Conservation (phyloP, 2,329 filamentous ascomycete species). For the Samsoniella hepiali region DNA sequence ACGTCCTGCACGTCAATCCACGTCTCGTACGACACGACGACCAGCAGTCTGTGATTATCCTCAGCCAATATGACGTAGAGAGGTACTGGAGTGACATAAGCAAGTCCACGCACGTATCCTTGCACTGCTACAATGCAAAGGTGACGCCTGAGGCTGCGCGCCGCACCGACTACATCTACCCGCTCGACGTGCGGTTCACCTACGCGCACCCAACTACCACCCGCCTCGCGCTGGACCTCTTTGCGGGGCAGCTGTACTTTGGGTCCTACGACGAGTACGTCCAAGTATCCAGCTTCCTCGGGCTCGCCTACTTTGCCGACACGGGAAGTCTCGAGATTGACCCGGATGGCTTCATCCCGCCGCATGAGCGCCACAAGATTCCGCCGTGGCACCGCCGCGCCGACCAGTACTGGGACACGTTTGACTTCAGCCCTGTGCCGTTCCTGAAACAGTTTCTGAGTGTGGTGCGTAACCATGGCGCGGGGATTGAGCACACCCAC, state of each 20-base stretch:
- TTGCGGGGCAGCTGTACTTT: slow-evolving; percentile 66
- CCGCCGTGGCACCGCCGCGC: not conserved
- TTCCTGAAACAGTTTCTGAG: slow-evolving; percentile 38
- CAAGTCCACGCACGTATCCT: slow-evolving; percentile 28
- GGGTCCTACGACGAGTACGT: slow-evolving; percentile 51
- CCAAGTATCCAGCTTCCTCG: slow-evolving; percentile 48
- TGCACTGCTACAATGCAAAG: slow-evolving; percentile 46
- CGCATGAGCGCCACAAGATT: not conserved
- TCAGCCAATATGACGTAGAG: slow-evolving; percentile 61
- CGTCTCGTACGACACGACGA: not conserved
- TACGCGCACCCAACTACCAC: slow-evolving; percentile 18
- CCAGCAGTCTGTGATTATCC: slow-evolving; percentile 42
- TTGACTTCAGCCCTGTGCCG: slow-evolving; percentile 33
- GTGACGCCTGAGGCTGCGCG: not conserved
- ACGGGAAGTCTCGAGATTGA: slow-evolving; percentile 23
- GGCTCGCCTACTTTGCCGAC: slow-evolving; percentile 37
- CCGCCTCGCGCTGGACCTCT: slow-evolving; percentile 55
- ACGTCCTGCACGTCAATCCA: not conserved
- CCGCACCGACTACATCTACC: not conserved
- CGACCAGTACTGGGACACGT: slow-evolving; percentile 16
- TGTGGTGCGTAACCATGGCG: slow-evolving; percentile 36
- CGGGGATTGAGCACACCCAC: slow-evolving; percentile 41
- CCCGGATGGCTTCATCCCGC: slow-evolving; percentile 35
- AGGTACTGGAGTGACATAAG: slow-evolving; percentile 40
- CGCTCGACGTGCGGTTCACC: slow-evolving; percentile 20